Percentiles rank a stretch among this genome's conserved stretches.
Evolutionary conservation across 305 asterid species (phyloP).

Genomic region (Plantago lanceolata): DNA sequence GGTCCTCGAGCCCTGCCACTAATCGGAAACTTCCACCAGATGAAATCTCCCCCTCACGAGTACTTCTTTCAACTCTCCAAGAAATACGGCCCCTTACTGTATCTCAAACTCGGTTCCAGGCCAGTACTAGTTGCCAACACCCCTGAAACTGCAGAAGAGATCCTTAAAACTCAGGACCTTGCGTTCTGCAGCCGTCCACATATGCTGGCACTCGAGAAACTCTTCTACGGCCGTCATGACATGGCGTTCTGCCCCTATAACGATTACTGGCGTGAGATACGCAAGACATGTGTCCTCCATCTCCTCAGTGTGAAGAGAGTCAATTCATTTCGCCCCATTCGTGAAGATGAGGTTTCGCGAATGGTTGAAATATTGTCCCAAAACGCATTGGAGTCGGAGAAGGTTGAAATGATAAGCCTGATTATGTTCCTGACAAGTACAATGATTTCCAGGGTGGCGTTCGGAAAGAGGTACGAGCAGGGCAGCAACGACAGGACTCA

Average conservation of each 20-base stretch:
- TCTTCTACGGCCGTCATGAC: constrained; percentile 15
- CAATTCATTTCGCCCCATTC: constrained; percentile 17
- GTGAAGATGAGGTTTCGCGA: constrained; percentile 22
- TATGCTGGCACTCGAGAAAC: neutral
- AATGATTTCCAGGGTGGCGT: constrained; percentile 26
- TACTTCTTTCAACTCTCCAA: constrained; percentile 14
- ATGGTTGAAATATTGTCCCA: neutral
- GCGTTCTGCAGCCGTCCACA: constrained; percentile 14
- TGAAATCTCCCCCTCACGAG: neutral
- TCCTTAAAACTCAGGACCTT: constrained; percentile 12
- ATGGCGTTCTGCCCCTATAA: constrained; percentile 7
- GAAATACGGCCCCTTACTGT: constrained; percentile 11
- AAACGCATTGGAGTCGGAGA: neutral
- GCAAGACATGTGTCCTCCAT: constrained; percentile 9
- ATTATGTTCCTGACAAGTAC: constrained; percentile 10
- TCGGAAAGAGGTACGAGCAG: constrained; percentile 27
- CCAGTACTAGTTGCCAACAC: constrained; percentile 15
- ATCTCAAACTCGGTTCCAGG: constrained; percentile 14
- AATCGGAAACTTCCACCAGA: constrained; percentile 9
- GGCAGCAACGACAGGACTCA: constrained; percentile 3
- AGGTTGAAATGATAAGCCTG: neutral
- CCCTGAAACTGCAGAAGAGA: neutral
- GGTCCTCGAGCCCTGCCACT: constrained; percentile 11
- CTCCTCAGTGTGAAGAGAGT: constrained; percentile 21
- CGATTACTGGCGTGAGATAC: constrained; percentile 4